Evolutionary conservation across 257 asterid genomes (phyloP).

Genomic region (Solanum lycopersicoides): DNA sequence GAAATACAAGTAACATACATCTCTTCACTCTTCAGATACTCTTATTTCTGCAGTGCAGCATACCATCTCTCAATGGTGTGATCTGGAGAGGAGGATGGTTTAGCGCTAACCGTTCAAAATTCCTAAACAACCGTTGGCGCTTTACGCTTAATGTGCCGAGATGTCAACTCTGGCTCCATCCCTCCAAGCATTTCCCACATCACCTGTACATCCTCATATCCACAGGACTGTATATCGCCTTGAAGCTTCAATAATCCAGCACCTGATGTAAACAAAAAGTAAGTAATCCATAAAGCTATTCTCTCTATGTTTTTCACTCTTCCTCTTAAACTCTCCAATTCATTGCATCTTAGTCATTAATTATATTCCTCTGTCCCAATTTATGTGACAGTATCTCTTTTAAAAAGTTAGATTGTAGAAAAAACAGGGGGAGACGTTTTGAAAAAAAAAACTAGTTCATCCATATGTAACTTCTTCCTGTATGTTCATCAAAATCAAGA

Average conservation of each 20-base stretch:
- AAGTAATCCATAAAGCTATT: neutral
- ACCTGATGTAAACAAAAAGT: conserved; percentile 27
- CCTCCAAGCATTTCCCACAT: conserved; percentile 95
- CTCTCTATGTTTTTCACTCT: neutral
- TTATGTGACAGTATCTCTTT: neutral
- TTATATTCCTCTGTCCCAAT: neutral
- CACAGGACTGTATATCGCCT: conserved; percentile 86
- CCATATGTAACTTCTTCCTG: neutral
- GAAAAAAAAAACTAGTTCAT: neutral
- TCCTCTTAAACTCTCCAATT: neutral
- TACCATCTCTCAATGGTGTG: conserved; percentile 11
- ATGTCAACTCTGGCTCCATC: conserved; percentile 34
- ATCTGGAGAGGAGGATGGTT: conserved; percentile 23
- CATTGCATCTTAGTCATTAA: neutral
- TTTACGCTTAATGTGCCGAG: conserved; percentile 43
- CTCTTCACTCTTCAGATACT: neutral
- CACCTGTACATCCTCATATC: conserved; percentile 80
- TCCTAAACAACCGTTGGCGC: conserved; percentile 37
- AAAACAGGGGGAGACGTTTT: neutral
- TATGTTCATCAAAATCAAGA: neutral
- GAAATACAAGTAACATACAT: neutral
- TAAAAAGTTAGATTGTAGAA: neutral
- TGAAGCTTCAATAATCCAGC: conserved; percentile 73
- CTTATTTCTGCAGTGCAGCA: neutral
- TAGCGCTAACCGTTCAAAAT: conserved; percentile 20